Evolutionary conservation across 2,329 filamentous ascomycete species (phyloP), one percentile per base, ranked within the genome.

Genomic region (Aspergillus sp.): DNA sequence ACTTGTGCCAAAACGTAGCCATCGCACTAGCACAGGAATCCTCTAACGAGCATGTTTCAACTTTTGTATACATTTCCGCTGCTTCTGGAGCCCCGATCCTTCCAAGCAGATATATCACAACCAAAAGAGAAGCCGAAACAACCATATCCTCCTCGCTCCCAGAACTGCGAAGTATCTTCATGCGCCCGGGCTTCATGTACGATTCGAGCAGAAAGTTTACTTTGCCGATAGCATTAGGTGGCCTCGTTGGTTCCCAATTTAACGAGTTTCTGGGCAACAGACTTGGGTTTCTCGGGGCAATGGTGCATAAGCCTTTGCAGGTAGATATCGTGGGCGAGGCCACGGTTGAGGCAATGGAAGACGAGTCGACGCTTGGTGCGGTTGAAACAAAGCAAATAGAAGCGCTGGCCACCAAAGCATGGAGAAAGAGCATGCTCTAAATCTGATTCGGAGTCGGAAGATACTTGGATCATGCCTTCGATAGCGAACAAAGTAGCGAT

Each of bases 391-490:
- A 81, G 41, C 77, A 88, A 64, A 91, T 98, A 52, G 88, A 95
- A 64, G 78, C 82, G 52, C 68, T 97, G 56, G 90, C 88, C 8
- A 84, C 78, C 47, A 86, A 84, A 62, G 85, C 82, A 4, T 97
- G 93, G 93, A 85, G 93, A 62, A 90, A 86, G 67, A 82, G 78
- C 12, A 97, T 98, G 93, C 67, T 94, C 55, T 96, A 68, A 76
- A 41, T 42, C 45, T 35, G 33, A 30, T 45, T 27, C 39, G 27
- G 41, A 32, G 33, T 29, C 27, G 33, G 32, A 11, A 43, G 40
- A 42, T 33, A 32, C 4, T 35, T 31, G 40, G 37, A 42, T 43
- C 39, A 6, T 19, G 19, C 19, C 19, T 19, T 19, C 19, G 19
- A 19, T 19, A 19, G 19, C 19, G 19, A 19, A 19, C 19, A 19